Conservation (phyloP, 345 rosid species). For the Moringa oleifera region DNA sequence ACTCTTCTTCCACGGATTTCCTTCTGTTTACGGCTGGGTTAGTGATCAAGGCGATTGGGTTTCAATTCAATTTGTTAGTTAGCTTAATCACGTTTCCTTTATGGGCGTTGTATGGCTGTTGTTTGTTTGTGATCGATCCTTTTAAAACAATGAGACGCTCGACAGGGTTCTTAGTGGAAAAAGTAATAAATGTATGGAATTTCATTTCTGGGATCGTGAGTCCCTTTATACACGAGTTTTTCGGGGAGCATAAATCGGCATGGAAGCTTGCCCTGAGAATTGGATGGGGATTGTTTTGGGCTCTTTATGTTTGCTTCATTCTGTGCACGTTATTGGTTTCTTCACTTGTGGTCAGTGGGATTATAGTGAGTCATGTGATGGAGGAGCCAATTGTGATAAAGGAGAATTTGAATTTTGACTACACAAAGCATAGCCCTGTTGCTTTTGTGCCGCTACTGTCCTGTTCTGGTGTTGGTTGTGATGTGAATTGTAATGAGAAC, state of each 20-base stretch:
- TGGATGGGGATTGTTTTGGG: constrained; percentile 70
- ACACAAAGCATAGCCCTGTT: constrained; percentile 47
- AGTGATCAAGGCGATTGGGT: constrained; percentile 44
- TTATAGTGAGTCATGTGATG: constrained; percentile 49
- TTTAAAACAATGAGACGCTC: constrained; percentile 39
- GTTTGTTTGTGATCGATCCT: constrained; percentile 50
- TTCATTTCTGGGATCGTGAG: constrained; percentile 20
- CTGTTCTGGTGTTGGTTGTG: constrained; percentile 44
- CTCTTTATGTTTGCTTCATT: constrained; percentile 52
- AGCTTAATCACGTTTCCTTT: constrained; percentile 43
- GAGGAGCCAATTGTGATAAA: constrained; percentile 52
- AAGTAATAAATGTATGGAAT: constrained; percentile 23
- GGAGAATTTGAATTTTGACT: constrained; percentile 54
- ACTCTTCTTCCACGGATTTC: no score
- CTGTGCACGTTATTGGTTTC: constrained; percentile 51
- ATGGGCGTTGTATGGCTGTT: constrained; percentile 30
- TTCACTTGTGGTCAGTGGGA: constrained; percentile 47
- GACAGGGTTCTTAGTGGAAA: constrained; percentile 24
- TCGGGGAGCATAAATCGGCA: constrained; percentile 38
- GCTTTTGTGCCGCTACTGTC: constrained; percentile 56
- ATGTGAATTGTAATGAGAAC: constrained; percentile 40
- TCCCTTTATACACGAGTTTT: constrained; percentile 33
- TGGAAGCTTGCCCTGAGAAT: constrained; percentile 36
- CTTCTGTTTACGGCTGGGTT: no score
- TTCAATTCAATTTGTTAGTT: constrained; percentile 51